Base-by-base conservation (phyloP, 2,329 filamentous ascomycete genomes). In the Neoarthrinium moseri region DNA sequence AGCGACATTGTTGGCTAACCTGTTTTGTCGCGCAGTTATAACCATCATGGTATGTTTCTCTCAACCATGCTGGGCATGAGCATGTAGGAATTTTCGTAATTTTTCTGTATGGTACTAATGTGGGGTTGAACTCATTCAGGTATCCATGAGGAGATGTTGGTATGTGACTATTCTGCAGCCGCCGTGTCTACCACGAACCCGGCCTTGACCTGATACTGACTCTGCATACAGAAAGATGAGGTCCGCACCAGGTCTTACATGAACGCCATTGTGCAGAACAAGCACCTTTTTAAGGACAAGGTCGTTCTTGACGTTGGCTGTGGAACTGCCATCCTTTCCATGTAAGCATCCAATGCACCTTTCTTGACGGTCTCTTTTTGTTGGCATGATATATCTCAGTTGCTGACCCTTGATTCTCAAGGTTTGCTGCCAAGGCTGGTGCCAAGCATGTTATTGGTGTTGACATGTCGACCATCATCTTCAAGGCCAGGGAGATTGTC, bases 381-480 rank as follows among this genome's bases (percentile, higher is more conserved):
- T 43, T 45, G 33, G 22, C 37, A 46, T 47, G 30, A 48, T 47
- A 35, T 37, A 12, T 20, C 23, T 20, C 39, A 97, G n/a, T n/a
- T n/a, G n/a, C n/a, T n/a, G n/a, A n/a, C n/a, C n/a, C n/a, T n/a
- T n/a, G n/a, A n/a, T n/a, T n/a, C n/a, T n/a, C n/a, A n/a, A n/a
- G 92, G 92, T 99, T 99, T 68, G 94, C 94, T 46, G 91, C 89
- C 51, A 91, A 87, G 73, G 91, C 94, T 51, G 94, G 94, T 64
- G 94, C 94, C 49, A 97, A 96, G 75, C 94, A 99, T 70, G 94
- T 99, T 57, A 95, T 97, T 57, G 94, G 94, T 60, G 94, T 99
- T 47, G 94, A 99, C 71, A 99, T 97, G 92, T 99, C 94, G 26
- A 96, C 92, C 58, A 99, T 99, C 71, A 96, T 99, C 73, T 90